These are phyloP conservation scores for Trypanosomatidae sp. DNA, from an alignment of 208 protist genomes.

Conservation along the genomic window DNA sequence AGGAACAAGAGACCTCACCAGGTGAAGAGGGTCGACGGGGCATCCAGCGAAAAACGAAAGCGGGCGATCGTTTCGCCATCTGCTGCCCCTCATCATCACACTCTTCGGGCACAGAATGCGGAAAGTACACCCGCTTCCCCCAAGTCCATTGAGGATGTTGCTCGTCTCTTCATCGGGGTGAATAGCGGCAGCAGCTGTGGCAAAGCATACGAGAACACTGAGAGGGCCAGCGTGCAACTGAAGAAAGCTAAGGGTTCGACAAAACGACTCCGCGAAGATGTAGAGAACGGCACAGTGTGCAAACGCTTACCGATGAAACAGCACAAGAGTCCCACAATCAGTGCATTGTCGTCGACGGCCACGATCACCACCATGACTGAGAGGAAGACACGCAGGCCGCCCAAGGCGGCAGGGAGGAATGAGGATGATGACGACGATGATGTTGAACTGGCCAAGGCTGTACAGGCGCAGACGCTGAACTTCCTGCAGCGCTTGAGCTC, in stretches of 20 bases:
- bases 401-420: neutral
- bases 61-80: neutral
- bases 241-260: slow-evolving; percentile 1
- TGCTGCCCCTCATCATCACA: neutral
- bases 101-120: neutral
- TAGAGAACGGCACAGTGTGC: neutral
- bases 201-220: neutral
- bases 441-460: slow-evolving; percentile 44
- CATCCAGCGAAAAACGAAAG: too few species aligned
- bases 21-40: neutral
- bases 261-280: neutral
- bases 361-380: neutral
- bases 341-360: neutral
- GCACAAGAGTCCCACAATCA: neutral
- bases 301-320: slow-evolving; percentile 1
- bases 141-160: slow-evolving; percentile 23
- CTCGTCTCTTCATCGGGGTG: slow-evolving; percentile 25
- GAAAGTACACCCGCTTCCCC: neutral
- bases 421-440: slow-evolving; percentile 38
- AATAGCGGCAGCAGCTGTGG: neutral
- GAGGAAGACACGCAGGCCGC: neutral
- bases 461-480: slow-evolving; percentile 40
- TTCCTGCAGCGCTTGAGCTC: slow-evolving; percentile 56
- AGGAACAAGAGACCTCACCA: neutral
- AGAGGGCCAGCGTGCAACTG: neutral